Base-by-base conservation (phyloP, 2,329 filamentous ascomycete species). In the Colletotrichum orchidophilum region DNA sequence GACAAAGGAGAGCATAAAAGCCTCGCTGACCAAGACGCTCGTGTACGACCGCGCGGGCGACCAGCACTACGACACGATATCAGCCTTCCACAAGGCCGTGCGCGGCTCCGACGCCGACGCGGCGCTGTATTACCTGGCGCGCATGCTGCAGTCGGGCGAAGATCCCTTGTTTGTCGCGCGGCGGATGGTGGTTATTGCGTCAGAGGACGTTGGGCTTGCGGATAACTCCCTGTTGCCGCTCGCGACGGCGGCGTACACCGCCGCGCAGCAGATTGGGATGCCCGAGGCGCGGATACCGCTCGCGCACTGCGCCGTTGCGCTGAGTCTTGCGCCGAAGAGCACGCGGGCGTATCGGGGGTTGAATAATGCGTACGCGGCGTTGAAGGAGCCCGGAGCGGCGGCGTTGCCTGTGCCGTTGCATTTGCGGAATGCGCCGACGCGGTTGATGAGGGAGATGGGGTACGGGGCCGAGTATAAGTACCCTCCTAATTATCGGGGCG, bases 61-160 rank as follows among this genome's bases (percentile, higher is more conserved):
- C 81, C 94, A 97, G 80, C 96, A 98, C 83, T 99, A 98, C 84
- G 96, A 99, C 79, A 96, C 94, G 63, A 98, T 99, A 77, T 97
- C 94, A 1, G 96, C 96, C 33, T 96, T 98, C 76, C 96, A 98
- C 87, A 99, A 99, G 78, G 95, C 95, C 2, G 92, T 98, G 11
- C 93, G 96, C 55, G 96, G 96, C 50, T 93, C 91, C 66, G 92
- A 98, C 77, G 82, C 96, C 0, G 93, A 98, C 80, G 96, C 96
- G 0, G 89, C 96, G 0, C 87, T 99, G 1, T 99, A 98, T 84
- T 99, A 98, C 80, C 90, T 99, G 1, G 94, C 94, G 0, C 92
- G 96, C 42, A 99, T 99, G 96, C 89, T 99, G 5, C 93, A 97
- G 77, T 96, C 94, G 0, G 96, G 96, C 70, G 96, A 98, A 81